Conservation (phyloP, 805 yeast species). For the Schwanniomyces sp. region DNA sequence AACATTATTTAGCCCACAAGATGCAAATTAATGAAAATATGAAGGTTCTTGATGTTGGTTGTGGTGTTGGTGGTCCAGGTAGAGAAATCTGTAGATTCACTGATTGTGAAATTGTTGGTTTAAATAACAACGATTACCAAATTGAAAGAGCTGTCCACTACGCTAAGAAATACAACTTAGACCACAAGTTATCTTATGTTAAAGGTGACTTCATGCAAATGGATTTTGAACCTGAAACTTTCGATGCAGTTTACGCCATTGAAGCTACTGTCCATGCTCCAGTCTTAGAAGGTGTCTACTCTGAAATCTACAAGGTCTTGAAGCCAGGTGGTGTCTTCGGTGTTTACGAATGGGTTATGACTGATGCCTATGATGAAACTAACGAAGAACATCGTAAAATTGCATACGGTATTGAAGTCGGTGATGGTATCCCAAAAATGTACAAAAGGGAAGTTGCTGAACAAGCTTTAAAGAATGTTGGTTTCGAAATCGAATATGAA, state of each 20-base stretch:
- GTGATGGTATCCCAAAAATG: constrained; percentile 99
- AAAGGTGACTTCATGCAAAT: constrained; percentile 99
- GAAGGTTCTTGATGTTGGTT: constrained; percentile 95
- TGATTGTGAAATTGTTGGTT: constrained; percentile 80
- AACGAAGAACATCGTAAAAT: constrained; percentile 90
- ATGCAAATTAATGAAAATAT: constrained; percentile 76
- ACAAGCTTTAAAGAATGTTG: constrained; percentile 80
- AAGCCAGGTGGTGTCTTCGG: constrained; percentile 98
- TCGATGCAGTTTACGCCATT: constrained; percentile 96
- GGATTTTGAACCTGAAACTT: constrained; percentile 88
- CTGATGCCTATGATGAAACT: constrained; percentile 83
- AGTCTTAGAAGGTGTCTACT: constrained; percentile 89
- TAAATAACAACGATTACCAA: constrained; percentile 97
- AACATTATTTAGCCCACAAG: constrained; percentile 87
- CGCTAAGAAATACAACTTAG: constrained; percentile 64
- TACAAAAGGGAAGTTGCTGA: constrained; percentile 81
- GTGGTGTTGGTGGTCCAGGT: constrained; percentile 99
- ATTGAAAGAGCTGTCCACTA: constrained; percentile 86
- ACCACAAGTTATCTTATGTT: constrained; percentile 76
- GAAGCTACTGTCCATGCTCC: constrained; percentile 99
- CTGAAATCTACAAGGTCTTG: constrained; percentile 89
- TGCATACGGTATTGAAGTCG: constrained; percentile 95
- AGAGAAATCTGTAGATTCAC: constrained; percentile 94
- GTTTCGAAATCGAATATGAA: constrained; percentile 76
- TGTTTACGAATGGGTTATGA: constrained; percentile 99